phyloP scores from a whole-genome alignment of 1,139 yeast genomes.

The Taphrina deformans region DNA sequence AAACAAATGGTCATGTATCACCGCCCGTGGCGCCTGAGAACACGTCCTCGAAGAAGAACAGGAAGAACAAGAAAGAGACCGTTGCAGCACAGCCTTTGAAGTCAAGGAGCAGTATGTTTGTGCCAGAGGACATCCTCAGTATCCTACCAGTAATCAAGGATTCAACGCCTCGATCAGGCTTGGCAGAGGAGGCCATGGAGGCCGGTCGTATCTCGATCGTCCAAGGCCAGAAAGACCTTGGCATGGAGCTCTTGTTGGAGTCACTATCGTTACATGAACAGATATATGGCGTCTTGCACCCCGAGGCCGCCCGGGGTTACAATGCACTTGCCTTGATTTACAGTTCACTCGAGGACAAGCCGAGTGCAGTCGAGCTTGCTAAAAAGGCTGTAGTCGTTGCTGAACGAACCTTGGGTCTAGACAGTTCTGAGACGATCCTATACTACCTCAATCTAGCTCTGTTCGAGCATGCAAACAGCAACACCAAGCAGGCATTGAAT shows the following conservation, averaged over 20 bases:
- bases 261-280: constrained; percentile 75
- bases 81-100: constrained; percentile 44
- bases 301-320: constrained; percentile 73
- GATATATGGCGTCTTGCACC: constrained; percentile 76
- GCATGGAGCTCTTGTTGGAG: constrained; percentile 58
- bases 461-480: constrained; percentile 64
- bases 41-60: constrained; percentile 44
- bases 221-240: constrained; percentile 45
- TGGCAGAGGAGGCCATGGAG: constrained; percentile 78
- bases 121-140: constrained; percentile 62
- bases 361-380: constrained; percentile 65
- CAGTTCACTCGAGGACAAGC: constrained; percentile 59
- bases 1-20: constrained; percentile 34
- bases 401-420: constrained; percentile 80
- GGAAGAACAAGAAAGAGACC: constrained; percentile 49
- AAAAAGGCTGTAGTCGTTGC: constrained; percentile 71
- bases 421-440: constrained; percentile 72
- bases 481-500: constrained; percentile 62
- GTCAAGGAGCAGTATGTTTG: constrained; percentile 47
- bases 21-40: constrained; percentile 44
- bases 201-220: constrained; percentile 46
- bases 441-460: constrained; percentile 73
- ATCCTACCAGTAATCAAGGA: constrained; percentile 75
- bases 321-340: constrained; percentile 65
- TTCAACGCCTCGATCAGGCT: constrained; percentile 62